Evolutionary conservation across 2,329 filamentous ascomycete species (phyloP).

Genomic region (Arthrocladium fulminans): DNA sequence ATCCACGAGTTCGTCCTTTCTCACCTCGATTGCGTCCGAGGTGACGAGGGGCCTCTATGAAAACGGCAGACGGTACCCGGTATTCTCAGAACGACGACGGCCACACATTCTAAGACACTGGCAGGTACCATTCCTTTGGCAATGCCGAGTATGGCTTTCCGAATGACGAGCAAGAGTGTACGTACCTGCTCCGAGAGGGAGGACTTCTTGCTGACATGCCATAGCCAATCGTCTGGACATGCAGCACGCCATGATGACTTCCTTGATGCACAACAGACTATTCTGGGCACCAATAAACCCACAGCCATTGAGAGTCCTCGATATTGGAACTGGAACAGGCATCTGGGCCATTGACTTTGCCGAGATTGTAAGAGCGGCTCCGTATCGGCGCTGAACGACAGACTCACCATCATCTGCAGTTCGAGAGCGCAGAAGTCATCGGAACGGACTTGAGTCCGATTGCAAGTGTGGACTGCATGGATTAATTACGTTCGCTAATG

Average conservation of each 20-base stretch:
- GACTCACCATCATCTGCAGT: conserved; percentile 14
- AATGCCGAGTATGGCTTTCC: neutral
- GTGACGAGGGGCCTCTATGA: conserved; percentile 11
- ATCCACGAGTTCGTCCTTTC: conserved; percentile 1
- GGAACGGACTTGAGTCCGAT: conserved; percentile 33
- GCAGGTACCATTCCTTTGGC: neutral
- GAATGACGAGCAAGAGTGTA: neutral
- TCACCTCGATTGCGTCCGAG: conserved; percentile 11
- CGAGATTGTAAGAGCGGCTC: conserved; percentile 21
- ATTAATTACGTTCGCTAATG: neutral
- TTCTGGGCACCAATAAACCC: conserved; percentile 19
- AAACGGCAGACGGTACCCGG: conserved; percentile 4
- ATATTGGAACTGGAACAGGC: conserved; percentile 22
- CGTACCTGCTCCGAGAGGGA: neutral
- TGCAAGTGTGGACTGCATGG: neutral
- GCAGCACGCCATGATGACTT: conserved; percentile 25
- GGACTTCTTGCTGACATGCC: neutral
- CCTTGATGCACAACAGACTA: conserved; percentile 15
- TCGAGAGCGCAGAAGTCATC: conserved; percentile 27
- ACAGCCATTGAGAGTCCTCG: conserved; percentile 14
- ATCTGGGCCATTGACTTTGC: conserved; percentile 28
- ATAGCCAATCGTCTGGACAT: conserved; percentile 23
- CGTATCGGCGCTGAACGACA: neutral
- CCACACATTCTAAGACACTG: neutral
- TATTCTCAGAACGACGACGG: too few relatives aligned